Conservation (phyloP, 2,329 filamentous ascomycete genomes). For the Cadophora malorum region DNA sequence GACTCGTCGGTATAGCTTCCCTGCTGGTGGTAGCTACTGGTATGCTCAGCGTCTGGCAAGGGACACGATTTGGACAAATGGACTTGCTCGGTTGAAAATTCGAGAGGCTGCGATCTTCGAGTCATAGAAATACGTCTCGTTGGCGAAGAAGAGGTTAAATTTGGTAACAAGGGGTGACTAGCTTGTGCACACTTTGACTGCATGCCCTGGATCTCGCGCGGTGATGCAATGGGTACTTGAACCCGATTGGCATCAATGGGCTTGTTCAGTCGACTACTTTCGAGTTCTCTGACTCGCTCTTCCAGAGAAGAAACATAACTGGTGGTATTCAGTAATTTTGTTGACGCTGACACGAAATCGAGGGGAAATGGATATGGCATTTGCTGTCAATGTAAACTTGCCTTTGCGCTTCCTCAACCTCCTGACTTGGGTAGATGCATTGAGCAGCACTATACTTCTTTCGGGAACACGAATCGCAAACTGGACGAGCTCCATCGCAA, state of each 20-base stretch:
- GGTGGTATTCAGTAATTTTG: background rate
- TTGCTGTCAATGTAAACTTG: background rate
- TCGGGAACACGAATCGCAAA: background rate
- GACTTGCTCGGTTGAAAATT: background rate
- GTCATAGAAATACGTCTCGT: no score
- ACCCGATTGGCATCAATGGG: no score
- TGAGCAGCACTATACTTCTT: background rate
- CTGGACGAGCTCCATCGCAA: slow-evolving; percentile 1
- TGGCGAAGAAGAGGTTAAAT: no score
- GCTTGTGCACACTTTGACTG: no score
- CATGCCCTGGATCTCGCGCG: no score
- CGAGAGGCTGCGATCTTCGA: no score
- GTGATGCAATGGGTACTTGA: no score
- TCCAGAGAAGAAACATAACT: background rate
- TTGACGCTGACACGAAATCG: background rate
- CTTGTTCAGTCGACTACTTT: background rate
- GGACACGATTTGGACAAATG: background rate
- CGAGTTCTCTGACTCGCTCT: background rate
- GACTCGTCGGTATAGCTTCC: background rate
- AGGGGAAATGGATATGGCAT: background rate
- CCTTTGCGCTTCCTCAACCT: background rate
- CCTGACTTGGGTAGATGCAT: background rate
- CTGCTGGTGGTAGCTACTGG: background rate
- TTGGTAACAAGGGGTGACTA: no score
- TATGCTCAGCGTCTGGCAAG: background rate